phyloP scores from a whole-genome alignment of 2,329 filamentous ascomycete species.

The Davidsoniella neocaledoniae region DNA sequence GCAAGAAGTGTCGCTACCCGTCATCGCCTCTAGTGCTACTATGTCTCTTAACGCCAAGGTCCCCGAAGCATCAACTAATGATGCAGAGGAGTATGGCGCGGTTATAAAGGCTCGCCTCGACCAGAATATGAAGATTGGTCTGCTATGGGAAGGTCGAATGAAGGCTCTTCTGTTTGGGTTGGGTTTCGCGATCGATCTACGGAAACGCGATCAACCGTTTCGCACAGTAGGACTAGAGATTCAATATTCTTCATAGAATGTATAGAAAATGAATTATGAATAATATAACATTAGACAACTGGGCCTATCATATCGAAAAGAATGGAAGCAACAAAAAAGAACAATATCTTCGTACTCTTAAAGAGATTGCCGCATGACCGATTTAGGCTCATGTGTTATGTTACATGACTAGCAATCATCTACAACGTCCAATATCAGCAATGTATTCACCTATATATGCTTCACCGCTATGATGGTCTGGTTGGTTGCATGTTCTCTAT shows the following conservation, averaged over 20 bases:
- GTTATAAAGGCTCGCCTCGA: conserved; percentile 83
- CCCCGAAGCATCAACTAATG: conserved; percentile 13
- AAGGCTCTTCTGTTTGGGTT: conserved; percentile 88
- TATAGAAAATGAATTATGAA: background rate
- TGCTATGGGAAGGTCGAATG: conserved; percentile 84
- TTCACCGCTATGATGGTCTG: too few species aligned
- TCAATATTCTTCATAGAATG: conserved; percentile 56
- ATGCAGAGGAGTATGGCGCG: conserved; percentile 51
- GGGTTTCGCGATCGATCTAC: conserved; percentile 70
- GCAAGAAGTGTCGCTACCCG: background rate
- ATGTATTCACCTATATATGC: too few species aligned
- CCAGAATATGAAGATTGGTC: conserved; percentile 68
- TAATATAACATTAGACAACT: background rate
- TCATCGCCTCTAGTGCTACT: background rate
- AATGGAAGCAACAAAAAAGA: too few species aligned
- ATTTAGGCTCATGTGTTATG: background rate
- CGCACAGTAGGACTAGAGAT: conserved; percentile 62
- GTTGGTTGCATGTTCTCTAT: too few species aligned
- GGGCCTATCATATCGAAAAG: background rate
- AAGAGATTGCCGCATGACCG: too few species aligned
- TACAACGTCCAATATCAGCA: too few species aligned
- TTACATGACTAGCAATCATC: too few species aligned
- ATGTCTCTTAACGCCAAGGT: background rate
- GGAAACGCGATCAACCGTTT: conserved; percentile 59
- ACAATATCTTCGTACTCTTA: too few species aligned